phyloP scores from a whole-genome alignment of 495 filamentous ascomycete genomes.

The Penicillium turbatum region DNA sequence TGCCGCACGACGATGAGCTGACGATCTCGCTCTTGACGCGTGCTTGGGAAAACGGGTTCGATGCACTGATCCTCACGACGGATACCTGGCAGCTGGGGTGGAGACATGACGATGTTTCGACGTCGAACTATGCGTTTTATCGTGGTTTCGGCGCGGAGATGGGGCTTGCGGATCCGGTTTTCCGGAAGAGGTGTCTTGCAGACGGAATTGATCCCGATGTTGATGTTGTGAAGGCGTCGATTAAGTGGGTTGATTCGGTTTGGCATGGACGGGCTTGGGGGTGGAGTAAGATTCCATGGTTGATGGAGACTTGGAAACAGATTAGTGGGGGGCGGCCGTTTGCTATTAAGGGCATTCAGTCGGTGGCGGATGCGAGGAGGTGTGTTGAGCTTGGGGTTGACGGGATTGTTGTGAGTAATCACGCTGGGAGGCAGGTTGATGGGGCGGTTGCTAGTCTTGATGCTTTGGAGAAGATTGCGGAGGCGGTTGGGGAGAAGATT shows the following conservation, averaged over 20 bases:
- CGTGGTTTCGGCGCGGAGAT: slow-evolving; percentile 52
- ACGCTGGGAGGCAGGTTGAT: slow-evolving; percentile 60
- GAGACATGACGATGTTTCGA: slow-evolving; percentile 57
- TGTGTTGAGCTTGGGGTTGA: slow-evolving; percentile 52
- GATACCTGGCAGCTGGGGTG: slow-evolving; percentile 65
- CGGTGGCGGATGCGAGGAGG: slow-evolving; percentile 48
- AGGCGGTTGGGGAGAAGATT: slow-evolving; percentile 48
- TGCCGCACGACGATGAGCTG: slow-evolving; percentile 59
- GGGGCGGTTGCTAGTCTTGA: slow-evolving; percentile 58
- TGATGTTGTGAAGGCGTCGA: slow-evolving; percentile 47
- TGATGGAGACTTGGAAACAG: slow-evolving; percentile 48
- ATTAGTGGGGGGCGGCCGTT: slow-evolving; percentile 55
- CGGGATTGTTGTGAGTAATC: slow-evolving; percentile 57
- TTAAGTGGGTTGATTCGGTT: slow-evolving; percentile 61
- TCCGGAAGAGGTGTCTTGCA: slow-evolving; percentile 47
- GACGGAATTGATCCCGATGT: slow-evolving; percentile 50
- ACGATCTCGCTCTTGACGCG: slow-evolving; percentile 52
- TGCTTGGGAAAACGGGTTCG: slow-evolving; percentile 52
- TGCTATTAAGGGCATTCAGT: slow-evolving; percentile 54
- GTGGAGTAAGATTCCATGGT: slow-evolving; percentile 56
- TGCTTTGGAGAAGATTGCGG: slow-evolving; percentile 59
- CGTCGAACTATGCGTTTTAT: slow-evolving; percentile 62
- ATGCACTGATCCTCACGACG: slow-evolving; percentile 56
- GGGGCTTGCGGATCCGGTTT: slow-evolving; percentile 56
- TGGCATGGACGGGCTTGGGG: slow-evolving; percentile 60